Evolutionary conservation across 1,284 basidiomycete species (phyloP), one percentile per base, ranked within the genome.

Genomic region (Rhodotorula sp.): DNA sequence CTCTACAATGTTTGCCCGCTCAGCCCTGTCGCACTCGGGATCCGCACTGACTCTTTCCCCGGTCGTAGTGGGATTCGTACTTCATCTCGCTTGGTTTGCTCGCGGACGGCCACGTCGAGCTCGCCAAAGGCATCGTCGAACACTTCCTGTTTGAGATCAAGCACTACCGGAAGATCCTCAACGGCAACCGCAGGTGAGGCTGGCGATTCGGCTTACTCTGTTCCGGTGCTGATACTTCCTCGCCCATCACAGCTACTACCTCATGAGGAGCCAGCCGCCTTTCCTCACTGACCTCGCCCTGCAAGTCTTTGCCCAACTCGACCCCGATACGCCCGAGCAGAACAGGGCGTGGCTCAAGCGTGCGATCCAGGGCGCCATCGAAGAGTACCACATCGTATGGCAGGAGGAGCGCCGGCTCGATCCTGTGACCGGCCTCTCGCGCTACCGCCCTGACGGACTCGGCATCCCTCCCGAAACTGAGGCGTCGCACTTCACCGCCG

Each of bases 101-200:
- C 29, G 91, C 97, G 32, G 95, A 99, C 80, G 94, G 92, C 36
- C 89, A 94, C 78, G 86, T 96, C 52, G 87, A 89, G 73, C 90
- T 98, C 85, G 95, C 95, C 13, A 92, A 93, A 82, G 91, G 92
- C 76, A 94, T 96, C 86, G 93, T 98, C 58, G 95, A 98, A 72
- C 95, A 99, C 81, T 99, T 97, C 82, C 90, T 97, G 78, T 99
- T 99, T 80, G 92, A 99, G 84, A 97, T 99, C 84, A 92, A 74
- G 69, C 70, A 73, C 63, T 77, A 75, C 57, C 72, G 74, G 39
- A 77, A 80, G 77, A 80, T 81, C 56, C 73, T 81, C 29, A 82
- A 82, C 69, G 81, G 81, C 47, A 82, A 80, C 68, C 78, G 81
- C 53, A 78, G 75, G 75, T 81, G 79, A 67, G 77, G 76, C 46